Evolutionary conservation across 345 rosid genomes (phyloP).

Genomic region (Linum usitatissimum): DNA sequence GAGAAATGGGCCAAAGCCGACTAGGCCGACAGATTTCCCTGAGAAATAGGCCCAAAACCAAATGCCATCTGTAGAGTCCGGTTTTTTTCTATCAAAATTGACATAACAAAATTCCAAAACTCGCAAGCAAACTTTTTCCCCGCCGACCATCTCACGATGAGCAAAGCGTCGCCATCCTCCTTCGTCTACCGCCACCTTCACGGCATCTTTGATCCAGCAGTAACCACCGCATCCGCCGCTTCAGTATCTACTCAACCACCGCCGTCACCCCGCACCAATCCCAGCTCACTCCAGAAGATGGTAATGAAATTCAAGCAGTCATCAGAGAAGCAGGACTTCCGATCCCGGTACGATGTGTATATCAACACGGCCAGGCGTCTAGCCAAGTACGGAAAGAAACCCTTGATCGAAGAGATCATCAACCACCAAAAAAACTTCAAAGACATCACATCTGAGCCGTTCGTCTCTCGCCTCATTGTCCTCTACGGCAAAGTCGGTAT

Average conservation of each 20-base stretch:
- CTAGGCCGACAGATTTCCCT: too few relatives aligned
- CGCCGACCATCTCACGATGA: not conserved
- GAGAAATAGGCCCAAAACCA: too few relatives aligned
- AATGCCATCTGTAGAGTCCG: too few relatives aligned
- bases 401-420: conserved; percentile 46
- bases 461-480: conserved; percentile 36
- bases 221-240: not conserved
- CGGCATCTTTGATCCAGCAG: not conserved
- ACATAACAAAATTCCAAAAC: too few relatives aligned
- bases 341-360: conserved; percentile 8
- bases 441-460: conserved; percentile 48
- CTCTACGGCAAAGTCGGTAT: conserved; percentile 48
- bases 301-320: conserved; percentile 10
- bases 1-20: too few relatives aligned
- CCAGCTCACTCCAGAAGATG: conserved; percentile 3
- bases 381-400: conserved; percentile 9
- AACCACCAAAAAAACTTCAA: conserved; percentile 57
- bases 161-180: not conserved
- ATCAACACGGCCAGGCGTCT: conserved; percentile 11
- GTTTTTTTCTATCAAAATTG: too few relatives aligned
- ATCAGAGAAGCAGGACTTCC: conserved; percentile 10
- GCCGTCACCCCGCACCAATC: not conserved
- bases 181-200: not conserved
- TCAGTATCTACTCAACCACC: not conserved
- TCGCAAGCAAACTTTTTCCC: not conserved